Evolutionary conservation across 2,329 filamentous ascomycete species (phyloP).

Genomic region (Fusarium sp.): DNA sequence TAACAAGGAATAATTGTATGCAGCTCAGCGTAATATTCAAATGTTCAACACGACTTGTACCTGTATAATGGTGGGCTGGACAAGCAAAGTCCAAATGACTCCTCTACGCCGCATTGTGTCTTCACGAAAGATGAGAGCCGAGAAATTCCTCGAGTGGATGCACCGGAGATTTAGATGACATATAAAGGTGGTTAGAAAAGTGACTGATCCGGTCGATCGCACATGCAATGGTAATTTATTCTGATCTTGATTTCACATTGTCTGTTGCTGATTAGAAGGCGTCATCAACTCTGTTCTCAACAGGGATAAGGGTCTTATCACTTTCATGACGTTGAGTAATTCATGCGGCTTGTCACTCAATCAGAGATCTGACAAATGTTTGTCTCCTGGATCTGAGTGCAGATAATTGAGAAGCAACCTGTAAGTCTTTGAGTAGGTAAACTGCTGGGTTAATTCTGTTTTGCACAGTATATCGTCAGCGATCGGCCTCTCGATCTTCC

Average conservation of each 20-base stretch:
- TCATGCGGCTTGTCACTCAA: neutral
- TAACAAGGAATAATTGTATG: no score
- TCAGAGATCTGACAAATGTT: neutral
- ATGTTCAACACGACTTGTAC: no score
- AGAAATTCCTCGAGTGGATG: no score
- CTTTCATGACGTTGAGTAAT: neutral
- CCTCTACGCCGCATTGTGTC: no score
- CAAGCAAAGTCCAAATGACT: no score
- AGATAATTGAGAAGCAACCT: neutral
- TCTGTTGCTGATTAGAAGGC: no score
- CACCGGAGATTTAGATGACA: no score
- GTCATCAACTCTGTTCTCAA: neutral
- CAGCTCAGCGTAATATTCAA: no score
- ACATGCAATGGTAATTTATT: neutral
- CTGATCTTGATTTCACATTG: no score
- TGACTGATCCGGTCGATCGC: neutral
- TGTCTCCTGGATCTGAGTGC: neutral
- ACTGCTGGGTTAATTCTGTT: neutral
- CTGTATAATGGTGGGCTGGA: no score
- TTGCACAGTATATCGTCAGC: neutral
- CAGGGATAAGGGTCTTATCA: neutral
- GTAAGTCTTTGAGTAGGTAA: accelerated
- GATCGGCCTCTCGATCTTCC: neutral
- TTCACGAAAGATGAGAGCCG: no score
- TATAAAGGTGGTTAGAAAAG: neutral